These are phyloP conservation scores for Dendrobium catenatum DNA, from an alignment of 106 monocot genomes.

Conservation along the genomic window DNA sequence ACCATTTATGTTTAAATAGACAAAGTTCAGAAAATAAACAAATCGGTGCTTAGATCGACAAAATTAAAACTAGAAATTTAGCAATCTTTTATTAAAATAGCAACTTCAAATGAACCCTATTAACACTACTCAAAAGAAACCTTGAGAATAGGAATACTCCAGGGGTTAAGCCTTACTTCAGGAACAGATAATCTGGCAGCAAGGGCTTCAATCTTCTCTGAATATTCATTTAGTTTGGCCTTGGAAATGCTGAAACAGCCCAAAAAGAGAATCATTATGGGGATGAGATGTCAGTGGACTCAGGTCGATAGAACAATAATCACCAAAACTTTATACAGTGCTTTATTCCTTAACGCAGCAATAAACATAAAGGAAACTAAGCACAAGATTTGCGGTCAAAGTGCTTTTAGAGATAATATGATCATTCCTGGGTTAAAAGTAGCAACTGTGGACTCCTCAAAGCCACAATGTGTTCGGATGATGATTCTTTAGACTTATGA, in stretches of 20 bases:
- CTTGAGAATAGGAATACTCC: background rate
- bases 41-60: background rate
- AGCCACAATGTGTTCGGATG: too few relatives aligned
- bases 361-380: background rate
- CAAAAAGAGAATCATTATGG: background rate
- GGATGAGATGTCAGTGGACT: background rate
- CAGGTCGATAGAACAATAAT: background rate
- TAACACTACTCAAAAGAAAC: background rate
- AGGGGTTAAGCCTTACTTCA: slow-evolving; percentile 15
- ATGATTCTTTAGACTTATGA: too few relatives aligned
- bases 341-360: background rate
- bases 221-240: slow-evolving; percentile 71
- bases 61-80: background rate
- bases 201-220: slow-evolving; percentile 65
- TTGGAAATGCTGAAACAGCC: slow-evolving; percentile 48
- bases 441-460: too few relatives aligned
- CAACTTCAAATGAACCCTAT: background rate
- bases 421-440: too few relatives aligned
- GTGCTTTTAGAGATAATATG: background rate
- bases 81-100: background rate
- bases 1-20: background rate
- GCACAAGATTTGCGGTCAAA: background rate
- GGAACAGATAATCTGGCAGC: slow-evolving; percentile 58
- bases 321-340: background rate
- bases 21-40: background rate